Base-by-base conservation (phyloP, 805 yeast species). In the Kuraishia capsulata region DNA sequence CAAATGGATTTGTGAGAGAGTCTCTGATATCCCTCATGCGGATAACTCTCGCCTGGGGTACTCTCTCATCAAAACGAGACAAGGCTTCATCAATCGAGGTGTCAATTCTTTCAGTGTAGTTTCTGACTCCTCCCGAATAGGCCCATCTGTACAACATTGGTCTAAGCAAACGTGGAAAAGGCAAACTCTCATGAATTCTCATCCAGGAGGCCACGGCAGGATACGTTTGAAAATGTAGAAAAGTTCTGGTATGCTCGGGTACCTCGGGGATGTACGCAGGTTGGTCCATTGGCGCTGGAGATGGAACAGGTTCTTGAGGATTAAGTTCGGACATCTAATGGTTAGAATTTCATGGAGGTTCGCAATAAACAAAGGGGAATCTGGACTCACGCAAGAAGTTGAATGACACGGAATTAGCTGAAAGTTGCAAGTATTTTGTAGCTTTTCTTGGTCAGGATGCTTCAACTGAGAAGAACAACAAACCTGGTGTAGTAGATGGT, bases 21-120 rank as follows among this genome's bases (percentile, higher is more conserved):
- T 67, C 66, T 29, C 71, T 65, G 35, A 78, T 50, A 42, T 68
- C 73, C 35, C 63, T 59, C 52, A 66, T 67, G 37, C 74, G 72
- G 24, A 70, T 56, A 2, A 81, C 70, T 60, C 76, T 75, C 39
- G 79, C 58, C 29, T 65, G 62, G 3, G 95, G 95, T 17, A 75
- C 61, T 31, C 60, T 53, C 42, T 57, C 54, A 49, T 88, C 96
- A 32, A 86, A 61, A 26, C 64, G 52, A 41, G 52, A 54, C 47
- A 88, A 71, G n/a, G 73, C 59, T 23, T 61, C 48, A 46, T 82
- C 81, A n/a, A 79, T 67, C 23, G 62, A 54, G 38, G 62, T 65
- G 55, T 84, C 84, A 19, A 70, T 29, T 4, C 42, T 34, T 20
- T 31, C 39, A 2, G 59, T 51, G 40, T 49, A 54, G 11, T 33